These are phyloP conservation scores for Sporopachydermia lactativora DNA, from an alignment of 805 yeast species.

Conservation along the genomic window DNA sequence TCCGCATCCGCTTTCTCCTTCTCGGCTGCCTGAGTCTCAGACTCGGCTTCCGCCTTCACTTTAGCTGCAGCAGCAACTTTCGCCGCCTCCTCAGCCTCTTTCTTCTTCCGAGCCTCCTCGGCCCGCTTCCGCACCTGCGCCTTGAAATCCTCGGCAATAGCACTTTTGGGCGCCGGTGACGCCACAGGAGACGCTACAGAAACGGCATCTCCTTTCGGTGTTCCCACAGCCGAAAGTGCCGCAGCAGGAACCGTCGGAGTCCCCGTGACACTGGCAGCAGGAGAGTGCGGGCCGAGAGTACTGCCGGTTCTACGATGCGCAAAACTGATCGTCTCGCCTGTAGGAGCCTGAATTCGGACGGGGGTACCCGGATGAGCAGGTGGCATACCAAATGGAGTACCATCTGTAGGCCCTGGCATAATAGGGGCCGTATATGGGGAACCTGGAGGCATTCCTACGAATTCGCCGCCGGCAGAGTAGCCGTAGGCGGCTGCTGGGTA, in stretches of 20 bases:
- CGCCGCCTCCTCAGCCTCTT: not conserved
- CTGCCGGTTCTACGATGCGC: not conserved
- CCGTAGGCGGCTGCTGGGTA: not conserved
- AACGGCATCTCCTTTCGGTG: not conserved
- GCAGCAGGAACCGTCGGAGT: not conserved
- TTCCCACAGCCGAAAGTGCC: not conserved
- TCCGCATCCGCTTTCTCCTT: not conserved
- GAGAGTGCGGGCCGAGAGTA: not conserved
- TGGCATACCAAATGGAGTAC: not conserved
- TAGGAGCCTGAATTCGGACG: not conserved
- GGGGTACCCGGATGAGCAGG: not conserved
- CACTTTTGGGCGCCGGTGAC: not conserved
- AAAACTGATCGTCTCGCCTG: not conserved
- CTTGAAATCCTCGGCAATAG: slow-evolving; percentile 1
- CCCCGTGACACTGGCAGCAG: not conserved
- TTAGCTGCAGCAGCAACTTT: not conserved
- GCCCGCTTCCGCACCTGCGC: not conserved
- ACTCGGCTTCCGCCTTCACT: not conserved
- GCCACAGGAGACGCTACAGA: not conserved
- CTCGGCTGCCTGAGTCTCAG: not conserved
- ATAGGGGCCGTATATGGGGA: not conserved
- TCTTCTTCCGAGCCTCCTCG: not conserved
- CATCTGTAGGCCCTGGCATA: not conserved
- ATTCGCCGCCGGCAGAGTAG: not conserved
- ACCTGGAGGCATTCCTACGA: not conserved